These are phyloP conservation scores for Aspergillus tubingensis DNA, from an alignment of 2,329 filamentous ascomycete species.

Conservation along the genomic window DNA sequence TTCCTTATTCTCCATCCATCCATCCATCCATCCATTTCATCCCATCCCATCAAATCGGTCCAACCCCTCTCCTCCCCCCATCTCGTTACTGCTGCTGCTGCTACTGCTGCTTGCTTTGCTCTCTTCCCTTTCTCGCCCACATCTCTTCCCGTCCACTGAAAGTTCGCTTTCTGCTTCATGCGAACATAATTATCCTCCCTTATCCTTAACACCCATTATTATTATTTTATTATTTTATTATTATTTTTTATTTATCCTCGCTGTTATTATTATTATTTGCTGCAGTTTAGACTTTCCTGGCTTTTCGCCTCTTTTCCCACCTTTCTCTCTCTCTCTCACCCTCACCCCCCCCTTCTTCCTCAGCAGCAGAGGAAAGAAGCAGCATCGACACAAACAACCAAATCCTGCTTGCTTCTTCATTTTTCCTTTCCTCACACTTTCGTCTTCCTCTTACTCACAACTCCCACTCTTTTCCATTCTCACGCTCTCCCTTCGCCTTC, in stretches of 20 bases:
- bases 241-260: background rate
- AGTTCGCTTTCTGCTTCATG: background rate
- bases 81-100: background rate
- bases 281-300: background rate
- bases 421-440: background rate
- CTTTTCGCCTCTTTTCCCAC: background rate
- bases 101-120: too few species aligned
- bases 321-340: background rate
- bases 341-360: background rate
- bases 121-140: background rate
- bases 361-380: background rate
- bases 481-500: background rate
- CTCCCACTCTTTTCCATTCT: background rate
- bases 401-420: background rate
- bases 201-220: slow-evolving; percentile 2
- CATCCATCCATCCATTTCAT: background rate
- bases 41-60: background rate
- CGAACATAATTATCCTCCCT: background rate
- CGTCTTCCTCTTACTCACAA: slow-evolving; percentile 14
- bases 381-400: background rate
- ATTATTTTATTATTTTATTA: background rate
- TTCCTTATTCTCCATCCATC: background rate
- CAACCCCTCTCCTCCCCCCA: background rate
- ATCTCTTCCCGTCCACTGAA: background rate
- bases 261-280: background rate